phyloP scores from a whole-genome alignment of 2,329 filamentous ascomycete species.

The Talaromyces sp. region DNA sequence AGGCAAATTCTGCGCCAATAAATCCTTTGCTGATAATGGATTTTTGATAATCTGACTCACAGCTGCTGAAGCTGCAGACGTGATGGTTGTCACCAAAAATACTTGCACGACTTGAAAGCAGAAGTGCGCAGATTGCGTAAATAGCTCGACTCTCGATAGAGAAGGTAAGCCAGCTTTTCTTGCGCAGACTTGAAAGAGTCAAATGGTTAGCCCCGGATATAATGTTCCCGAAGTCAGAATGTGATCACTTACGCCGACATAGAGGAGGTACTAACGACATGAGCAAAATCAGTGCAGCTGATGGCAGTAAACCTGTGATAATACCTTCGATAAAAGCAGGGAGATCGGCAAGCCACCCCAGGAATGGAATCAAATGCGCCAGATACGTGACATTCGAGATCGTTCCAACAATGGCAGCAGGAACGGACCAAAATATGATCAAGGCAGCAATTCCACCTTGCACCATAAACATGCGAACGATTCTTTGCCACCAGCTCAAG shows the following conservation, averaged over 20 bases:
- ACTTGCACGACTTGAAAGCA: conserved; percentile 71
- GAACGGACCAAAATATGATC: conserved; percentile 81
- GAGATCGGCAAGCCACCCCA: conserved; percentile 71
- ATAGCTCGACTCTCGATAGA: conserved; percentile 73
- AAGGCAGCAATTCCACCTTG: conserved; percentile 68
- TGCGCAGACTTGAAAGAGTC: conserved; percentile 59
- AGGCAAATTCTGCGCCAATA: conserved; percentile 73
- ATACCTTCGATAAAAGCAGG: conserved; percentile 70
- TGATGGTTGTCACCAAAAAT: conserved; percentile 80
- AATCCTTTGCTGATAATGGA: conserved; percentile 59
- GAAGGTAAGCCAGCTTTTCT: conserved; percentile 78
- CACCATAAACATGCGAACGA: conserved; percentile 67
- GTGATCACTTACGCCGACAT: conserved; percentile 60
- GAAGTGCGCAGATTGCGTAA: conserved; percentile 88
- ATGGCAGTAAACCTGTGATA: conserved; percentile 77
- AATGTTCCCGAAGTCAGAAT: no score
- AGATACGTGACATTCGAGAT: conserved; percentile 81
- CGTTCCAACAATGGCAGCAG: conserved; percentile 74
- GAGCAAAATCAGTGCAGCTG: conserved; percentile 72
- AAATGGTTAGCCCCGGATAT: conserved; percentile 14
- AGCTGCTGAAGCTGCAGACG: conserved; percentile 74
- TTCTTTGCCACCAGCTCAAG: conserved; percentile 78
- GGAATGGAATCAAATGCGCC: conserved; percentile 50
- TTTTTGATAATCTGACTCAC: conserved; percentile 62
- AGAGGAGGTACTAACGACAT: conserved; percentile 84